phyloP scores from a whole-genome alignment of 1,284 basidiomycete species.

The Microbotryum violaceum region DNA sequence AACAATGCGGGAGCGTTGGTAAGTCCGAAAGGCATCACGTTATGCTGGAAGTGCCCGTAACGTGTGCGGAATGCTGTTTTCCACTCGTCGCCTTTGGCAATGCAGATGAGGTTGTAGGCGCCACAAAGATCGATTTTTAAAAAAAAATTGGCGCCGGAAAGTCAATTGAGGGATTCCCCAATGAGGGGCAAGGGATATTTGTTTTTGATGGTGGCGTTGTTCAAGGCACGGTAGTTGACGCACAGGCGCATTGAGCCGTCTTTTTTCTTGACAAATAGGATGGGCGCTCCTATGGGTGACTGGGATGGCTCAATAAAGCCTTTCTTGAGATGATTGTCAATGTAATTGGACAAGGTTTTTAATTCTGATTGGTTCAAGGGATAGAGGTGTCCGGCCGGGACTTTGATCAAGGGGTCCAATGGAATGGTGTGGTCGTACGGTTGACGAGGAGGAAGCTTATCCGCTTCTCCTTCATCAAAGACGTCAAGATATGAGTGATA shows the following conservation, averaged over 20 bases:
- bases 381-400: constrained; percentile 21
- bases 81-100: no score
- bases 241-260: constrained; percentile 43
- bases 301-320: constrained; percentile 12
- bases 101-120: no score
- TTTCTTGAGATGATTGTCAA: constrained; percentile 9
- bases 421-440: constrained; percentile 25
- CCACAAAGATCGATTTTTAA: no score
- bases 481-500: constrained; percentile 2
- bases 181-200: no score
- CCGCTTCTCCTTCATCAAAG: constrained; percentile 16
- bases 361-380: constrained; percentile 12
- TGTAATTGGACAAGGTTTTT: constrained; percentile 3
- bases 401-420: constrained; percentile 7
- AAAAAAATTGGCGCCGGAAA: no score
- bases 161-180: no score
- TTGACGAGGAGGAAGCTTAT: constrained; percentile 15
- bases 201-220: constrained; percentile 43
- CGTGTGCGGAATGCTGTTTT: no score
- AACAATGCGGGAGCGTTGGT: constrained; percentile 44
- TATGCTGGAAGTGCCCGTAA: no score
- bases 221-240: constrained; percentile 47
- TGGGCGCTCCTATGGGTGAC: constrained; percentile 39
- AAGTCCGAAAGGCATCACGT: constrained; percentile 46
- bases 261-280: constrained; percentile 50